Evolutionary conservation across 2,329 filamentous ascomycete species (phyloP).

Genomic region (Trichoderma gracile): DNA sequence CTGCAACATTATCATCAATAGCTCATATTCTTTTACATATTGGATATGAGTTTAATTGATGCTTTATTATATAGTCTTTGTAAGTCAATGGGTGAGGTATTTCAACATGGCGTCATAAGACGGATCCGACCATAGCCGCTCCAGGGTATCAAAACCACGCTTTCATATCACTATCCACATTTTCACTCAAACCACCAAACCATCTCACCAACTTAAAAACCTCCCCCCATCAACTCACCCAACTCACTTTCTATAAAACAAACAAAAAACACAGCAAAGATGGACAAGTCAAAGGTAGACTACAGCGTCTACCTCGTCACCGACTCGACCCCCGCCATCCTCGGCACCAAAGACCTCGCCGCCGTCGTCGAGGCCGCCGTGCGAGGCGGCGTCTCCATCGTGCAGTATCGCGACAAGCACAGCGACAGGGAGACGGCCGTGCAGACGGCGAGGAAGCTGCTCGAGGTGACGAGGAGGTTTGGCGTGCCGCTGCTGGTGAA

Average conservation of each 20-base stretch:
- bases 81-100: too few species aligned
- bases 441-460: constrained; percentile 68
- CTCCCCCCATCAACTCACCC: too few species aligned
- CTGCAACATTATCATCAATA: too few species aligned
- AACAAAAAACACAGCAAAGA: not conserved
- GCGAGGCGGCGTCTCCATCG: constrained; percentile 76
- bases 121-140: constrained; percentile 9
- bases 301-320: constrained; percentile 90
- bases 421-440: constrained; percentile 73
- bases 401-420: constrained; percentile 89
- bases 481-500: constrained; percentile 86
- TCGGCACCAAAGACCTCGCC: constrained; percentile 69
- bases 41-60: not conserved
- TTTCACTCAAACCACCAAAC: not conserved
- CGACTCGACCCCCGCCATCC: constrained; percentile 83
- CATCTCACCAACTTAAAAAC: too few species aligned
- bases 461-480: constrained; percentile 66
- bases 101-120: constrained; percentile 16
- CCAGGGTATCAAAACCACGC: constrained; percentile 11
- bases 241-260: too few species aligned
- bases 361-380: constrained; percentile 74
- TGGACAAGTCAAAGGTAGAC: constrained; percentile 50
- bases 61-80: too few species aligned
- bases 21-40: not conserved
- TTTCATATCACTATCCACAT: not conserved